Evolutionary conservation across 2,329 filamentous ascomycete genomes (phyloP).

Genomic region (Fusarium sp.): DNA sequence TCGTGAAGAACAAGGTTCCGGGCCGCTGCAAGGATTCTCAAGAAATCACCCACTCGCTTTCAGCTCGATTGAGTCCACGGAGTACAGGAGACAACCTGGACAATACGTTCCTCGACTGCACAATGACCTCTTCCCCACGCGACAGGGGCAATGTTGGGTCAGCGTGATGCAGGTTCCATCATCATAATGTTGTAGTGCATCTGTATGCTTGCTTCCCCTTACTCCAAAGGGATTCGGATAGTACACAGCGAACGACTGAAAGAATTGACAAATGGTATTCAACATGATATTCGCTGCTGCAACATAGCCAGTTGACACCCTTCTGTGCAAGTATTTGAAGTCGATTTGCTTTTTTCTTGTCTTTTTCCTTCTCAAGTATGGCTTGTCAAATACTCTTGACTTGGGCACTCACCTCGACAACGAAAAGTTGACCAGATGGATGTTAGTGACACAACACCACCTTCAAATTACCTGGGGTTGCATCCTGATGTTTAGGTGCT

Average conservation of each 20-base stretch:
- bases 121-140: slow-evolving; percentile 18
- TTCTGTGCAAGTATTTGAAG: background rate
- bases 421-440: background rate
- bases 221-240: background rate
- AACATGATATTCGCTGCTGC: background rate
- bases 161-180: slow-evolving; percentile 1
- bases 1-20: slow-evolving; percentile 8
- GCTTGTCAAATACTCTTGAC: background rate
- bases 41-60: slow-evolving; percentile 11
- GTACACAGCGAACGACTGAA: background rate
- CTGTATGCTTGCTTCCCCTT: slow-evolving; percentile 1
- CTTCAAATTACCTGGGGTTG: background rate
- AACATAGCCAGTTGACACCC: background rate
- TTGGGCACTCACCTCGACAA: background rate
- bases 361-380: background rate
- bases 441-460: background rate
- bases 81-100: background rate
- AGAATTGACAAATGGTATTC: background rate
- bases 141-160: slow-evolving; percentile 10
- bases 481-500: background rate
- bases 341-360: background rate
- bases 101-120: slow-evolving; percentile 1
- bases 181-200: slow-evolving; percentile 20
- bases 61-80: slow-evolving; percentile 10
- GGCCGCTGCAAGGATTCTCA: background rate